Conservation (phyloP, 2,329 filamentous ascomycete genomes). For the Niveomyces coronatus region DNA sequence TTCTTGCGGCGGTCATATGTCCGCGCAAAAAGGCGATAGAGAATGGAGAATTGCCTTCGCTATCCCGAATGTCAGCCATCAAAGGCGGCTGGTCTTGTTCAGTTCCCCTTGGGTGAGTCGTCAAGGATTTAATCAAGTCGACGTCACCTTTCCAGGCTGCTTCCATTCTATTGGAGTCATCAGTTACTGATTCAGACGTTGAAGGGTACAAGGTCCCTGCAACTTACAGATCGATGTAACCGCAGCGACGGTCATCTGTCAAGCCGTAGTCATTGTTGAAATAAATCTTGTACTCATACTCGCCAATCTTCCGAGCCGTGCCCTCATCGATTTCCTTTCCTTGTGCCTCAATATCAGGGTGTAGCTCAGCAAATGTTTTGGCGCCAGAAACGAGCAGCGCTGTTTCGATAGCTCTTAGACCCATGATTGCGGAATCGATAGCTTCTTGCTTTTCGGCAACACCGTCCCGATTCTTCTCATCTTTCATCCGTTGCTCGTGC, state of each 20-base stretch:
- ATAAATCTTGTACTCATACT: constrained; percentile 38
- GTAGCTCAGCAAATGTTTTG: constrained; percentile 55
- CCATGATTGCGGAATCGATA: constrained; percentile 37
- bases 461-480: constrained; percentile 14
- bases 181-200: too few relatives aligned
- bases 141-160: constrained; percentile 64
- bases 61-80: constrained; percentile 50
- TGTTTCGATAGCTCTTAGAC: constrained; percentile 45
- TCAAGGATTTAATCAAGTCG: constrained; percentile 53
- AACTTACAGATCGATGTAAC: constrained; percentile 54
- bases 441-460: constrained; percentile 43
- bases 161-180: constrained; percentile 42
- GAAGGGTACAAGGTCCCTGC: too few relatives aligned
- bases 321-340: constrained; percentile 7
- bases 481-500: constrained; percentile 15
- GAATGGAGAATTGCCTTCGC: constrained; percentile 46
- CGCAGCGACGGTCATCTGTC: constrained; percentile 42
- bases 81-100: constrained; percentile 48
- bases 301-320: constrained; percentile 14
- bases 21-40: constrained; percentile 57
- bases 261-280: constrained; percentile 45
- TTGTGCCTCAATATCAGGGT: constrained; percentile 39
- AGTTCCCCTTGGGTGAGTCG: constrained; percentile 47
- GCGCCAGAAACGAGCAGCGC: constrained; percentile 46
- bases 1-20: constrained; percentile 51